Percentiles rank a stretch among this genome's conserved stretches.
Conservation (phyloP, 208 protist genomes). For the Leishmania major region DNA sequence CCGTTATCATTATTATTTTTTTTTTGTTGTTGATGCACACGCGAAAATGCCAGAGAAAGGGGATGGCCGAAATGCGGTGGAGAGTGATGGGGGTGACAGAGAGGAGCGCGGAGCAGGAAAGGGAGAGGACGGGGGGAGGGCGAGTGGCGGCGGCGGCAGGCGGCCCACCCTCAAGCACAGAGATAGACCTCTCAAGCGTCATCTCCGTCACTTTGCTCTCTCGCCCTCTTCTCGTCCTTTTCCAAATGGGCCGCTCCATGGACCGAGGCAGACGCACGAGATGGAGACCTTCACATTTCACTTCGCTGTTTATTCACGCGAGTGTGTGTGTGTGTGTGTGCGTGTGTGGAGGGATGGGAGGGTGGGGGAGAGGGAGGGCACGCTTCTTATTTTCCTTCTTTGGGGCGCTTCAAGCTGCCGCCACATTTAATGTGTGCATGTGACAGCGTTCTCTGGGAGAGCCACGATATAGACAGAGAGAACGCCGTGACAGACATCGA, state of each 20-base stretch:
- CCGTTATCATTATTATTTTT: background rate
- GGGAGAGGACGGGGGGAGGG: conserved; percentile 11
- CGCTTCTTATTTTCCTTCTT: background rate
- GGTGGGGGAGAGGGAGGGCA: background rate
- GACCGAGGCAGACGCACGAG: background rate
- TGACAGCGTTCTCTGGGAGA: background rate
- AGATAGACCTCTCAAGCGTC: background rate
- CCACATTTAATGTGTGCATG: background rate
- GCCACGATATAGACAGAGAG: background rate
- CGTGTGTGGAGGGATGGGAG: background rate
- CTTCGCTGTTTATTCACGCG: background rate
- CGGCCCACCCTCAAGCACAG: background rate
- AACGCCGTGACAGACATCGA: background rate
- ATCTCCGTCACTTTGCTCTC: background rate
- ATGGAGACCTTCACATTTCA: background rate
- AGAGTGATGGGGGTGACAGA: background rate
- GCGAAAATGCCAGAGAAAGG: background rate
- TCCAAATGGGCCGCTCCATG: background rate
- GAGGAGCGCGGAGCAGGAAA: background rate
- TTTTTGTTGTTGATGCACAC: background rate
- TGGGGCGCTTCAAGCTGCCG: background rate
- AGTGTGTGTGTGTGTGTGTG: conserved; percentile 7
- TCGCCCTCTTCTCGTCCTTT: background rate
- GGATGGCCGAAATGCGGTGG: background rate
- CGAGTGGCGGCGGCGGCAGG: conserved; percentile 4